Evolutionary conservation across 192 early-diverging fungal species (phyloP).

Genomic region (Spizellomyces sp.): DNA sequence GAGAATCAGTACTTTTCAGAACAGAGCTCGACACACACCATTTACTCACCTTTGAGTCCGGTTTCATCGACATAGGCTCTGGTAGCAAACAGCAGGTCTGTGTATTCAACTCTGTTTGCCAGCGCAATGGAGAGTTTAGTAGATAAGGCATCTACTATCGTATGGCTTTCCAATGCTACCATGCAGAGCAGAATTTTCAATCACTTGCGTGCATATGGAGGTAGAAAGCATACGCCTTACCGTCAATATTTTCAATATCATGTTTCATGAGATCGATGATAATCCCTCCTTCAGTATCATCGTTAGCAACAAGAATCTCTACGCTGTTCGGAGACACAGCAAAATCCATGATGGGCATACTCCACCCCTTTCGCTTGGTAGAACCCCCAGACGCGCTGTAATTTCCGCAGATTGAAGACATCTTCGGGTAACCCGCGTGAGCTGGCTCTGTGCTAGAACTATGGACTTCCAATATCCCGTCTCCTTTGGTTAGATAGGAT

Average conservation of each 20-base stretch:
- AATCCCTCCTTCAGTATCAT: neutral
- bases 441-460: no score
- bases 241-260: slow-evolving; percentile 4
- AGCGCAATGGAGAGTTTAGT: neutral
- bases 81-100: neutral
- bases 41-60: no score
- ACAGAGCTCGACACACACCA: neutral
- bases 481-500: no score
- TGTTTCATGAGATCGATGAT: slow-evolving; percentile 1
- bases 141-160: neutral
- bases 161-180: neutral
- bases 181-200: neutral
- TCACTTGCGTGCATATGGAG: no score
- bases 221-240: neutral
- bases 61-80: no score
- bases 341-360: neutral
- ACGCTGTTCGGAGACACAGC: slow-evolving; percentile 26
- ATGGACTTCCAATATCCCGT: no score
- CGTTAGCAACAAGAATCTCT: slow-evolving; percentile 17
- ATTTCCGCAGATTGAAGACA: no score
- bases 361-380: no score
- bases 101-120: neutral
- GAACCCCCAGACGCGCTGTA: no score
- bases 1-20: neutral
- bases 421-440: no score